These are phyloP conservation scores for Kockiozyma suomiensis DNA, from an alignment of 805 yeast species.

Conservation along the genomic window DNA sequence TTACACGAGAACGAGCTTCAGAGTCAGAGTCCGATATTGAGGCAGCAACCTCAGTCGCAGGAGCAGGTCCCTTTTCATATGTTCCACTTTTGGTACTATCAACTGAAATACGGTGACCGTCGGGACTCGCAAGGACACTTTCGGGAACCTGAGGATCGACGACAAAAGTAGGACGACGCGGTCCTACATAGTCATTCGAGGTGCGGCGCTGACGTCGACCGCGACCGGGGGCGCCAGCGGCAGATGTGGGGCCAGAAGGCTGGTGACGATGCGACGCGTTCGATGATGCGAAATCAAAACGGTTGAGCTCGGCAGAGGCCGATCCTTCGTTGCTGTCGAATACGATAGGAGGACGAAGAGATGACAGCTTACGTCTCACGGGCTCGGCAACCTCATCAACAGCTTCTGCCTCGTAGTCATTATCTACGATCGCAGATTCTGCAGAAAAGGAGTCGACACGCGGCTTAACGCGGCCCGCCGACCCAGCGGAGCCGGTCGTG, in stretches of 20 bases:
- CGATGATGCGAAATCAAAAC: not conserved
- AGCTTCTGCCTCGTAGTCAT: slow-evolving; percentile 24
- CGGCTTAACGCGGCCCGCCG: slow-evolving; percentile 17
- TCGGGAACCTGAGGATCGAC: not conserved
- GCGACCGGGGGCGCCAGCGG: not conserved
- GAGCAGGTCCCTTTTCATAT: not conserved
- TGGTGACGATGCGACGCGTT: slow-evolving; percentile 1
- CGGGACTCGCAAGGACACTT: not conserved
- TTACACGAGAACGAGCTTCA: slow-evolving; percentile 29
- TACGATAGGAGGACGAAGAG: slow-evolving; percentile 3
- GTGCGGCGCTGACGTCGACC: slow-evolving; percentile 11
- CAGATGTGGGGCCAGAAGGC: not conserved
- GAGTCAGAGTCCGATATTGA: slow-evolving; percentile 22
- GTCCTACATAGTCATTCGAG: slow-evolving; percentile 2
- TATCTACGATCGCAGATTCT: slow-evolving; percentile 14
- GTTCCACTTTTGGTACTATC: slow-evolving; percentile 6
- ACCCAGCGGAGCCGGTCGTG: slow-evolving; percentile 11
- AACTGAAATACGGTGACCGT: slow-evolving; percentile 1
- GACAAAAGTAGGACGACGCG: slow-evolving; percentile 16
- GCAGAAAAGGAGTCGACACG: slow-evolving; percentile 14
- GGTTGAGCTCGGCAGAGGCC: not conserved
- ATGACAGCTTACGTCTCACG: slow-evolving; percentile 2
- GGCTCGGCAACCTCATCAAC: slow-evolving; percentile 15
- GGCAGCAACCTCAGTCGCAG: not conserved
- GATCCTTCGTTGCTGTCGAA: not conserved